Evolutionary conservation across 805 yeast species (phyloP), one percentile per base, ranked within the genome.

Genomic region (Yarrowia sp.): DNA sequence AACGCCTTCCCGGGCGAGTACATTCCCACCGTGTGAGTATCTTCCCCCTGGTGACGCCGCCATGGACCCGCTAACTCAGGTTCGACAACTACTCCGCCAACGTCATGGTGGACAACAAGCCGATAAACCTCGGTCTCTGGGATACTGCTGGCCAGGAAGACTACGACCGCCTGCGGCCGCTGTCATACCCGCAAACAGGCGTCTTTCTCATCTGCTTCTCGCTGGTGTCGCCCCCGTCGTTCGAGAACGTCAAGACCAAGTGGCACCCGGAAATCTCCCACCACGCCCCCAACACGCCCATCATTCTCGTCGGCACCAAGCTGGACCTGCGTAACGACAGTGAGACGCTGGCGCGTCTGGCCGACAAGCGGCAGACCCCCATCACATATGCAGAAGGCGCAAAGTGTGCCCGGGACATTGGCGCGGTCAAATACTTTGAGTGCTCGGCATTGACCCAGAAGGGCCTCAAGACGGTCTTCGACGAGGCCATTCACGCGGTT

Each of bases 61-160:
- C 14, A 22, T 6, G 16, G 22, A 31, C 22, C 35, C 18, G 16
- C 51, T 44, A 41, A 60, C 58, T 5, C 49, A 73, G 76, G 4
- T 91, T 91, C 70, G 97, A 91, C 72, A 90, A 91, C 74, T 91
- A 91, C 73, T 83, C 96, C 2, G 93, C 96, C 16, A 86, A 87
- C 42, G 90, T 91, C 24, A 83, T 90, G 80, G 85, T 86, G 19
- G 93, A 87, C 68, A 86, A 88, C 27, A 90, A 86, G 69, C 88
- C 90, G 61, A 86, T 88, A 69, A 90, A 89, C 70, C 78, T 91
- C 58, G 96, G 96, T 22, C 80, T 91, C 47, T 91, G 97, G 97
- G 97, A 91, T 81, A 91, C 97, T 14, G 97, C 97, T 3, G 97
- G 97, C 25, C 97, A 91, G 74, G 87, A 88, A 70, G 97, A 90